These are phyloP conservation scores for Notholithocarpus densiflorus DNA, from an alignment of 306 rosid species.

Conservation along the genomic window DNA sequence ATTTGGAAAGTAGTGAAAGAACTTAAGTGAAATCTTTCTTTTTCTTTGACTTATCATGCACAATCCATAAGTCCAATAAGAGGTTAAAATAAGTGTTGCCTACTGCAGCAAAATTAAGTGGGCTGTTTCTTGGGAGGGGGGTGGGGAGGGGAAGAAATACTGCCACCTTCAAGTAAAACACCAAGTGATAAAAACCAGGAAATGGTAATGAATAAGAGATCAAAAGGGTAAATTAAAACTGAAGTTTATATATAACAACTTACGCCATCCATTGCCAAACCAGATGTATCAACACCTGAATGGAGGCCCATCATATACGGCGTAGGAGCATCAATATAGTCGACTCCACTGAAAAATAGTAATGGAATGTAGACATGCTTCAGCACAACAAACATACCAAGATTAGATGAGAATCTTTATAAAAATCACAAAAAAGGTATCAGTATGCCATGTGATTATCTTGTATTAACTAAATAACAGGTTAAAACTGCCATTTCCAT, in stretches of 20 bases:
- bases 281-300: conserved; percentile 88
- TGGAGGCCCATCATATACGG: conserved; percentile 99
- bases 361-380: conserved; percentile 99
- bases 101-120: not conserved
- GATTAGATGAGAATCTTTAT: conserved; percentile 41
- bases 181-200: not conserved
- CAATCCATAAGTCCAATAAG: not conserved
- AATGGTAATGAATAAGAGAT: conserved; percentile 8
- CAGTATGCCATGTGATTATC: conserved; percentile 15
- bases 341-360: conserved; percentile 99
- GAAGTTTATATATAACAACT: conserved; percentile 37
- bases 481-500: not conserved
- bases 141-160: not conserved
- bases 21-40: not conserved
- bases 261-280: conserved; percentile 85
- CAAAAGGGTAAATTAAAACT: conserved; percentile 11
- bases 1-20: not conserved
- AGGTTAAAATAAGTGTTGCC: not conserved
- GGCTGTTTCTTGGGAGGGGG: not conserved
- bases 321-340: conserved; percentile 98
- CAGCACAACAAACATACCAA: conserved; percentile 51
- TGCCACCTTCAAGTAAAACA: not conserved
- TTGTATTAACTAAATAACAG: conserved; percentile 13
- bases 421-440: conserved; percentile 12
- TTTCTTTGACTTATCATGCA: not conserved